Conservation (phyloP, 2,329 filamentous ascomycete genomes). For the Aspergillaceae sp. region DNA sequence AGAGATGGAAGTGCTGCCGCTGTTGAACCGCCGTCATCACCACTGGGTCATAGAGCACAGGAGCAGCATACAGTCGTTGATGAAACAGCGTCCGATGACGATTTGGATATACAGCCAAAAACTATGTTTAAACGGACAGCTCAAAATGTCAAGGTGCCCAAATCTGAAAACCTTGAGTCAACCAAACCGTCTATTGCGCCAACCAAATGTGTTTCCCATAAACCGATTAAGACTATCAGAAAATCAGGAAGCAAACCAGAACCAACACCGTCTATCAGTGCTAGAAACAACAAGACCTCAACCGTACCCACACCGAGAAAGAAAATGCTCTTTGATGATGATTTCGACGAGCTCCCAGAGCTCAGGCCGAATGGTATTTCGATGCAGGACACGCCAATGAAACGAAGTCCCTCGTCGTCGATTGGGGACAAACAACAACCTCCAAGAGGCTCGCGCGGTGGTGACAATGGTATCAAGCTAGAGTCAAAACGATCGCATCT, state of each 20-base stretch:
- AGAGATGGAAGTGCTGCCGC: background rate
- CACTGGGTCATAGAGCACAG: background rate
- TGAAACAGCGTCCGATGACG: conserved; percentile 25
- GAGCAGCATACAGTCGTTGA: conserved; percentile 8
- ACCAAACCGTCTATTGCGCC: background rate
- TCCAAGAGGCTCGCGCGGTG: conserved; percentile 6
- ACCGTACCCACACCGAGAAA: conserved; percentile 18
- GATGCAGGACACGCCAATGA: conserved; percentile 14
- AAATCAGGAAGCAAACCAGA: conserved; percentile 1
- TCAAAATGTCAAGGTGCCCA: background rate
- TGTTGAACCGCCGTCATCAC: background rate
- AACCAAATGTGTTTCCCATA: background rate
- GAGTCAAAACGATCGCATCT: conserved; percentile 30
- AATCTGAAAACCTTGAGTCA: background rate
- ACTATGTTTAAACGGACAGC: conserved; percentile 1
- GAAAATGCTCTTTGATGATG: conserved; percentile 32
- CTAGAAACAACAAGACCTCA: conserved; percentile 7
- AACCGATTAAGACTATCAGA: background rate
- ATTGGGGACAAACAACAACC: conserved; percentile 6
- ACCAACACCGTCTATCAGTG: conserved; percentile 4
- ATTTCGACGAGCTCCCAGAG: conserved; percentile 30
- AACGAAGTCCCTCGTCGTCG: conserved; percentile 3
- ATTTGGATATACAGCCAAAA: conserved; percentile 21
- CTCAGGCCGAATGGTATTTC: conserved; percentile 13
- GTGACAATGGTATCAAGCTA: conserved; percentile 9